Evolutionary conservation across 352 stramenopile species (phyloP).

Genomic region (Blastocystis sp.): DNA sequence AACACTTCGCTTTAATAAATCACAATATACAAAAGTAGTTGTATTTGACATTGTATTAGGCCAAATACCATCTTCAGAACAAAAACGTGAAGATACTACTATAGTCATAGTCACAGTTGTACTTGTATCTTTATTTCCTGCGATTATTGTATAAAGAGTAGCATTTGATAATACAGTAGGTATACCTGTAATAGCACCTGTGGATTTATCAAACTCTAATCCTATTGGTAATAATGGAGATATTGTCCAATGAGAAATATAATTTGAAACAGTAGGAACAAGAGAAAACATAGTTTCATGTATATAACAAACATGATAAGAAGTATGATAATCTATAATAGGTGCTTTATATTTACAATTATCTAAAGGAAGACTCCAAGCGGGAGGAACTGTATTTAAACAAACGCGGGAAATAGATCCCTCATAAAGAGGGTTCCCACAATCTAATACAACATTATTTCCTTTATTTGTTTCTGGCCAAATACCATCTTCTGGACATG

Average conservation of each 20-base stretch:
- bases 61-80: slow-evolving; percentile 25
- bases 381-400: neutral
- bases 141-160: slow-evolving; percentile 1
- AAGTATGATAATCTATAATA: slow-evolving; percentile 1
- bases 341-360: slow-evolving; percentile 11
- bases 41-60: slow-evolving; percentile 10
- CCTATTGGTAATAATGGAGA: slow-evolving; percentile 3
- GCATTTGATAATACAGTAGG: neutral
- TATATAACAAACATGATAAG: neutral
- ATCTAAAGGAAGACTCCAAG: slow-evolving; percentile 8
- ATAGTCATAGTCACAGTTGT: neutral
- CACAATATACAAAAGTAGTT: too few relatives aligned
- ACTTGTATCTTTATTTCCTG: slow-evolving; percentile 7
- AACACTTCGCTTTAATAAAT: too few relatives aligned
- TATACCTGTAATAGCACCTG: slow-evolving; percentile 24
- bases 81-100: slow-evolving; percentile 2
- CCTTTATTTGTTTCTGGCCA: slow-evolving; percentile 26
- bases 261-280: slow-evolving; percentile 1
- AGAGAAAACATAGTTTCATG: slow-evolving; percentile 12
- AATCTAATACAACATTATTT: too few relatives aligned
- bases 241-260: slow-evolving; percentile 5
- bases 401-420: slow-evolving; percentile 17
- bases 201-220: slow-evolving; percentile 2
- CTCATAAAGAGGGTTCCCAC: too few relatives aligned
- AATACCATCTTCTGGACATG: slow-evolving; percentile 17